A percentile compares a stretch with the other conserved stretches of the same genome.
Conservation (phyloP, 345 rosid genomes). For the Linum usitatissimum region DNA sequence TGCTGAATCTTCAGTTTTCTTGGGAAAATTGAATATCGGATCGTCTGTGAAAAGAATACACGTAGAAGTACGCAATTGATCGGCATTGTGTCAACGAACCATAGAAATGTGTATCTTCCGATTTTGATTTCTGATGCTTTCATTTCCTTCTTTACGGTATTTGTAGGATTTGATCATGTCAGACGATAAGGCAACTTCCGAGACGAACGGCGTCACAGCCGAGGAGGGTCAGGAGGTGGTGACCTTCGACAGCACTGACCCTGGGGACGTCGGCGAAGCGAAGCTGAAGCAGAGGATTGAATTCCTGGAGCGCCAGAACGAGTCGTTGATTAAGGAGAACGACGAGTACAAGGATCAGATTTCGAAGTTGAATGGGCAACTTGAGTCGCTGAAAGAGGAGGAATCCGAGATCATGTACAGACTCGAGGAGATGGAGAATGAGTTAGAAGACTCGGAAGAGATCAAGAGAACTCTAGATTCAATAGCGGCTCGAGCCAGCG, state of each 20-base stretch:
- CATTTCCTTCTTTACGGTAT: not conserved
- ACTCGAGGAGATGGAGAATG: constrained; percentile 32
- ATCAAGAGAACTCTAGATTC: constrained; percentile 39
- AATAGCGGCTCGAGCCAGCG: constrained; percentile 37
- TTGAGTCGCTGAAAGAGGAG: constrained; percentile 28
- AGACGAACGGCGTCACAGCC: constrained; percentile 25
- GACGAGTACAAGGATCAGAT: constrained; percentile 29
- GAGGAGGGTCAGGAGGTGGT: constrained; percentile 11
- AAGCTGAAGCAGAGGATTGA: constrained; percentile 29
- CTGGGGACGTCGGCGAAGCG: constrained; percentile 20
- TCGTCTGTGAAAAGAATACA: too few relatives aligned
- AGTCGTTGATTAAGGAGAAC: constrained; percentile 28
- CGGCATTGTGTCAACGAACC: too few relatives aligned
- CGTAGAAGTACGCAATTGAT: too few relatives aligned
- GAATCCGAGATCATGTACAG: constrained; percentile 33
- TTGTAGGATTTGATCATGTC: constrained; percentile 1
- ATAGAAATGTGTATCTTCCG: too few relatives aligned
- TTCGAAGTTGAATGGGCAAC: constrained; percentile 22
- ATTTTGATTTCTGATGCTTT: too few relatives aligned
- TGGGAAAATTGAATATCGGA: too few relatives aligned
- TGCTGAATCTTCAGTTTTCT: too few relatives aligned
- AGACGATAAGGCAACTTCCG: constrained; percentile 33
- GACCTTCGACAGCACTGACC: constrained; percentile 19
- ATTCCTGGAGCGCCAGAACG: constrained; percentile 41
- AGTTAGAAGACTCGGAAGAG: constrained; percentile 42